Conservation (phyloP, 768 basidiomycete species). For the Nidularia sp. region DNA sequence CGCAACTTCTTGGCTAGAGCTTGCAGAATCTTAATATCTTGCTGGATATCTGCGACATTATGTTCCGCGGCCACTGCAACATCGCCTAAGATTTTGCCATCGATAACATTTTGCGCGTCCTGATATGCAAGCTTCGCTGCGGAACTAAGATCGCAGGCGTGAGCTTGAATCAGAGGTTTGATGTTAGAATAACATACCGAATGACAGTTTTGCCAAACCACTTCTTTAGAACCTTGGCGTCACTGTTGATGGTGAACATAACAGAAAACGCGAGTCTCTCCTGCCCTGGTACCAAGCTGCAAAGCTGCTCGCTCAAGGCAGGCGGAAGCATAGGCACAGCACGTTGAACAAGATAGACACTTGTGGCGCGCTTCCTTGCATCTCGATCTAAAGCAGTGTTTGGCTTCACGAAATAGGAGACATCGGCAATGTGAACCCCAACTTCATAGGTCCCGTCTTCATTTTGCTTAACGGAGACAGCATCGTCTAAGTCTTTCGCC, state of each 20-base stretch:
- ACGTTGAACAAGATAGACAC: slow-evolving; percentile 94
- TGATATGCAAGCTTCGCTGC: slow-evolving; percentile 81
- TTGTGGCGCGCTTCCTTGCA: slow-evolving; percentile 94
- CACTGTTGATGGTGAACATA: slow-evolving; percentile 79
- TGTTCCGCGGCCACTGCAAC: slow-evolving; percentile 57
- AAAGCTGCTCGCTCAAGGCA: slow-evolving; percentile 86
- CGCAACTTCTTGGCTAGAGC: slow-evolving; percentile 72
- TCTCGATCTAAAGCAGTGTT: slow-evolving; percentile 98
- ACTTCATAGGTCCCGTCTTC: slow-evolving; percentile 93
- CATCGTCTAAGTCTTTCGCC: slow-evolving; percentile 94
- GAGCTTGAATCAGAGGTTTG: too few relatives aligned
- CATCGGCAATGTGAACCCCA: slow-evolving; percentile 95
- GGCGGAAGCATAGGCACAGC: slow-evolving; percentile 97
- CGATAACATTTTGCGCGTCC: slow-evolving; percentile 79
- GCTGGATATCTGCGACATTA: slow-evolving; percentile 54
- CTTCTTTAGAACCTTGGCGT: slow-evolving; percentile 79
- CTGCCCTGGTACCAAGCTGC: slow-evolving; percentile 83
- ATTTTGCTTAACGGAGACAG: slow-evolving; percentile 82
- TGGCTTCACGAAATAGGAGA: slow-evolving; percentile 91
- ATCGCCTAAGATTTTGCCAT: slow-evolving; percentile 58
- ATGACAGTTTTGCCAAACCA: slow-evolving; percentile 94
- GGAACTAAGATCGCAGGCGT: slow-evolving; percentile 46
- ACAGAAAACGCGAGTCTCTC: slow-evolving; percentile 92
- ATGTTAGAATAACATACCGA: slow-evolving; percentile 45
- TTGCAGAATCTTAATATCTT: slow-evolving; percentile 71